Percentiles rank a stretch among this genome's conserved stretches.
phyloP scores from a whole-genome alignment of 23 red algal species.

The Gracilaria domingensis region DNA sequence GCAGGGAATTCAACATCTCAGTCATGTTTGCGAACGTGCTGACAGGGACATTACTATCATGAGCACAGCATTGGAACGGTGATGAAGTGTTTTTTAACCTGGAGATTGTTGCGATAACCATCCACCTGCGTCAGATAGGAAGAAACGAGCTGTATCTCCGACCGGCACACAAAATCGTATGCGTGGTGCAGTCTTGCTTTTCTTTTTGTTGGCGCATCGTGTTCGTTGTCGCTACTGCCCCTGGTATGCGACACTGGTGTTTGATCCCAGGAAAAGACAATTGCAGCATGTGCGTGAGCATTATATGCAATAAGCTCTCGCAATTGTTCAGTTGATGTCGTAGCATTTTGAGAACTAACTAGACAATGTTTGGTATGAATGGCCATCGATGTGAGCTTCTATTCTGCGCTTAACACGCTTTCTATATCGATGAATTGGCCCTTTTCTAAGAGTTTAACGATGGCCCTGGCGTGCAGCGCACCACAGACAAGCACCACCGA shows the following conservation, averaged over 20 bases:
- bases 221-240: too few relatives aligned
- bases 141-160: background rate
- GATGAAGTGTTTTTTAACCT: background rate
- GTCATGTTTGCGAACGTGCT: slow-evolving; percentile 51
- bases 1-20: slow-evolving; percentile 69
- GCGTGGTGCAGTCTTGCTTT: background rate
- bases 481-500: slow-evolving; percentile 26
- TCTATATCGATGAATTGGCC: slow-evolving; percentile 3
- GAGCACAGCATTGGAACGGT: slow-evolving; percentile 1
- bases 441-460: background rate
- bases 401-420: background rate
- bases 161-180: background rate
- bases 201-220: background rate
- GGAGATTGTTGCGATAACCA: background rate
- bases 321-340: too few relatives aligned
- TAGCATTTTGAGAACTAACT: too few relatives aligned
- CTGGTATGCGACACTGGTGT: too few relatives aligned
- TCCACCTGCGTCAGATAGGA: background rate
- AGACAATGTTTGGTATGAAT: too few relatives aligned
- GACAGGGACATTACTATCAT: slow-evolving; percentile 62
- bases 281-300: too few relatives aligned
- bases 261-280: too few relatives aligned
- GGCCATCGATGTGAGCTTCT: background rate
- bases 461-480: background rate
- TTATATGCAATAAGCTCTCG: too few relatives aligned